Conservation (phyloP, 2,329 filamentous ascomycete species). For the Talaromyces amestolkiae region DNA sequence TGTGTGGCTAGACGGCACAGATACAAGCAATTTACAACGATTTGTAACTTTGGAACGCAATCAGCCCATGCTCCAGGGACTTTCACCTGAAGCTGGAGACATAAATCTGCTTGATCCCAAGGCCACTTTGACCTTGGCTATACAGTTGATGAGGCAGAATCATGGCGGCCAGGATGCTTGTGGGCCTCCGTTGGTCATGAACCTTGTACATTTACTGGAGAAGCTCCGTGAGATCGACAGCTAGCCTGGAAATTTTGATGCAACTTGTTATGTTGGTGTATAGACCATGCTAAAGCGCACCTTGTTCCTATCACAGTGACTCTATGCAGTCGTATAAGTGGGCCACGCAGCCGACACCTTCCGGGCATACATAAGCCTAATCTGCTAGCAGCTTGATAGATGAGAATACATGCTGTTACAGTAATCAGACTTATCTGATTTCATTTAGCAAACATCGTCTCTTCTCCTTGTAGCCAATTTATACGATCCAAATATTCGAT, state of each 20-base stretch:
- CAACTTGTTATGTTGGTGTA: neutral
- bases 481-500: neutral
- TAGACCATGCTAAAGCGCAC: neutral
- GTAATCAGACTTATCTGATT: neutral
- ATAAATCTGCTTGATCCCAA: slow-evolving; percentile 8
- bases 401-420: neutral
- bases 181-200: slow-evolving; percentile 7
- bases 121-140: slow-evolving; percentile 3
- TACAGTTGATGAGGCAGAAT: slow-evolving; percentile 30
- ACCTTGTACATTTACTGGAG: slow-evolving; percentile 1
- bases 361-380: too few species aligned
- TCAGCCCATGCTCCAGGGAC: neutral
- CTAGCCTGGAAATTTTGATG: neutral
- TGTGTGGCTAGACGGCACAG: slow-evolving; percentile 2
- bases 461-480: neutral
- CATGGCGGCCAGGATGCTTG: neutral
- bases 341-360: neutral
- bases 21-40: neutral
- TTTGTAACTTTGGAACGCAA: slow-evolving; percentile 1
- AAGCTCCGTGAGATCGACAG: neutral
- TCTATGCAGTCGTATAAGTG: neutral
- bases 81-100: neutral
- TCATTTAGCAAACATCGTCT: neutral
- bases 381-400: neutral
- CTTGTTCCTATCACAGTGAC: neutral